phyloP scores from a whole-genome alignment of 441 rosid species.

The Corymbia citriodora region DNA sequence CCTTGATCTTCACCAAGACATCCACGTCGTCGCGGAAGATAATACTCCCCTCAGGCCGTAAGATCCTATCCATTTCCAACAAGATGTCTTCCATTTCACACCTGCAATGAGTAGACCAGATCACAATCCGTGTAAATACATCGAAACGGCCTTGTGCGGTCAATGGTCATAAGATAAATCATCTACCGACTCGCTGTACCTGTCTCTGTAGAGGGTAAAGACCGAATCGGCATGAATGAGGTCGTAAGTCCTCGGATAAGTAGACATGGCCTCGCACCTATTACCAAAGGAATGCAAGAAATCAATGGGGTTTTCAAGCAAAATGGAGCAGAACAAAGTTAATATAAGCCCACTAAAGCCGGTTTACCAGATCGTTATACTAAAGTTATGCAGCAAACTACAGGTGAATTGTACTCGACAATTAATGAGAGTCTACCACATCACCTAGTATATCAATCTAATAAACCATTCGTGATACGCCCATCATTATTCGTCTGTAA shows the following conservation, averaged over 20 bases:
- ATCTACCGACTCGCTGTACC: background rate
- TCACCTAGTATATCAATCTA: background rate
- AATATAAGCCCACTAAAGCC: background rate
- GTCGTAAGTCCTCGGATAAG: conserved; percentile 16
- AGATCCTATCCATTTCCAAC: conserved; percentile 13
- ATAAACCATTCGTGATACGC: background rate
- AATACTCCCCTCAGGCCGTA: conserved; percentile 6
- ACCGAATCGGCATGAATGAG: conserved; percentile 10
- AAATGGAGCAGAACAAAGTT: background rate
- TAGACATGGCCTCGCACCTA: conserved; percentile 10
- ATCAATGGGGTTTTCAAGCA: background rate
- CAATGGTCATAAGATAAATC: background rate
- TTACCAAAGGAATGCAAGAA: background rate
- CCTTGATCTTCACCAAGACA: conserved; percentile 8
- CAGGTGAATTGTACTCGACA: background rate
- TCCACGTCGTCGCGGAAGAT: conserved; percentile 7
- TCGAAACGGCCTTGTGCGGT: background rate
- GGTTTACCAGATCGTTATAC: background rate
- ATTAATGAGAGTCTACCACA: background rate
- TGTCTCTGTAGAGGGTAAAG: conserved; percentile 10
- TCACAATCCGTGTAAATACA: background rate
- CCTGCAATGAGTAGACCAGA: conserved; percentile 4
- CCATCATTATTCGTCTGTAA: background rate
- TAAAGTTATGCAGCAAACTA: background rate
- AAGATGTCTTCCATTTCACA: conserved; percentile 36